Evolutionary conservation across 1,284 basidiomycete species (phyloP).

Genomic region (Tilletiopsis washingtonensis): DNA sequence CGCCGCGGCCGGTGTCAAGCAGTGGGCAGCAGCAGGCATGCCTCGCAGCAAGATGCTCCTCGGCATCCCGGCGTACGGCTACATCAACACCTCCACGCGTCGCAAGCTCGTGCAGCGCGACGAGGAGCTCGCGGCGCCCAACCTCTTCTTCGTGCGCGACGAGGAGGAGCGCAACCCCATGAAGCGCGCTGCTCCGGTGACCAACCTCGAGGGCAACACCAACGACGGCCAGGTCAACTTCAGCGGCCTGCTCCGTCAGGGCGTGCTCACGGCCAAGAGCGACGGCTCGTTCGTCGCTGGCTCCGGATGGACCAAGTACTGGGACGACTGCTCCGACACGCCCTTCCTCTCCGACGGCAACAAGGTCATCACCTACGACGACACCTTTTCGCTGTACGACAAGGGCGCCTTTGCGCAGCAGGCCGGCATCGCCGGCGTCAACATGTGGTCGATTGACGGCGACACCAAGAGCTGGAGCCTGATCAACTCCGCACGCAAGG

Average conservation of each 20-base stretch:
- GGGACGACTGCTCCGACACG: conserved; percentile 39
- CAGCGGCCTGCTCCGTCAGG: conserved; percentile 15
- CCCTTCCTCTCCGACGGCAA: conserved; percentile 27
- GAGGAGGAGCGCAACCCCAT: conserved; percentile 42
- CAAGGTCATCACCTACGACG: conserved; percentile 36
- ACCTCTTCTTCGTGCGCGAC: neutral
- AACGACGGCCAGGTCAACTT: conserved; percentile 32
- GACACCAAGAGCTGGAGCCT: conserved; percentile 24
- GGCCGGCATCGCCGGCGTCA: conserved; percentile 29
- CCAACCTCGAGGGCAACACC: conserved; percentile 9
- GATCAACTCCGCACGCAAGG: conserved; percentile 17
- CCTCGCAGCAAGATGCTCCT: conserved; percentile 34
- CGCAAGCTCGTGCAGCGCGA: conserved; percentile 6
- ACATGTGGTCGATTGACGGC: conserved; percentile 34
- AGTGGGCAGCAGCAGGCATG: conserved; percentile 35
- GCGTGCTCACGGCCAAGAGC: conserved; percentile 11
- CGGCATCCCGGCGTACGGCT: conserved; percentile 35
- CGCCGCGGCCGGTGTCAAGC: conserved; percentile 30
- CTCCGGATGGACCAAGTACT: conserved; percentile 28
- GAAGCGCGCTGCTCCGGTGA: neutral
- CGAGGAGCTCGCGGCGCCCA: neutral
- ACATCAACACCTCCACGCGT: conserved; percentile 17
- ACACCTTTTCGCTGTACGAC: conserved; percentile 29
- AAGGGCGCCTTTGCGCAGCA: conserved; percentile 28
- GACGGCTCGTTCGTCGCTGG: conserved; percentile 13